A percentile compares a stretch with the other conserved stretches of the same genome.
These are phyloP conservation scores for Geotrichum histeridarum DNA, from an alignment of 1,139 yeast species.

Conservation along the genomic window DNA sequence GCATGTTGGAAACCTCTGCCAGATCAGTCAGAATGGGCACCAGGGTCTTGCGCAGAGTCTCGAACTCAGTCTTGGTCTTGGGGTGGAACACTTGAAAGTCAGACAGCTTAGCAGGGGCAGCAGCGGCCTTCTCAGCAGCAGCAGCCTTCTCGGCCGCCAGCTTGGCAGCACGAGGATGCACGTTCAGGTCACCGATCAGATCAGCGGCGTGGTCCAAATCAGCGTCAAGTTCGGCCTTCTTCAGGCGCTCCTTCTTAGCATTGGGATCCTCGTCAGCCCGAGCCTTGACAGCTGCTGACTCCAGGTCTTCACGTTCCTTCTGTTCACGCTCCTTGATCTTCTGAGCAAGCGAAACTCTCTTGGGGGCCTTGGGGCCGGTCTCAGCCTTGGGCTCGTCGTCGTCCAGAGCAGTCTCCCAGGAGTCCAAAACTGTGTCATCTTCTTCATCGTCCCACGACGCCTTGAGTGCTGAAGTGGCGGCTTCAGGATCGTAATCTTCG, in stretches of 20 bases:
- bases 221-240: conserved; percentile 71
- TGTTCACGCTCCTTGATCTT: conserved; percentile 39
- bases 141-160: conserved; percentile 63
- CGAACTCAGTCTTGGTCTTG: conserved; percentile 73
- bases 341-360: conserved; percentile 36
- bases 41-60: conserved; percentile 74
- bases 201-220: conserved; percentile 93
- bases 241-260: conserved; percentile 63
- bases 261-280: conserved; percentile 43
- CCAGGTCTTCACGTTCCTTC: conserved; percentile 38
- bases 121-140: conserved; percentile 56
- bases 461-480: conserved; percentile 53
- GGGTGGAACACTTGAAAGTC: conserved; percentile 59
- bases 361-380: conserved; percentile 39
- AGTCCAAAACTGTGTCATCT: conserved; percentile 67
- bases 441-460: conserved; percentile 85
- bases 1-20: conserved; percentile 49
- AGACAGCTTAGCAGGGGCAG: conserved; percentile 37
- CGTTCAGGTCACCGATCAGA: conserved; percentile 70
- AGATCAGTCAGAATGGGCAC: conserved; percentile 61
- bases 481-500: conserved; percentile 83
- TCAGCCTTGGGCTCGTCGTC: conserved; percentile 38
- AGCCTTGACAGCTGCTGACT: conserved; percentile 35
- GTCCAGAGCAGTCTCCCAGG: conserved; percentile 58
- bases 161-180: conserved; percentile 45